phyloP scores from a whole-genome alignment of 192 early-diverging fungal genomes.

The Paraglomus occultum region DNA sequence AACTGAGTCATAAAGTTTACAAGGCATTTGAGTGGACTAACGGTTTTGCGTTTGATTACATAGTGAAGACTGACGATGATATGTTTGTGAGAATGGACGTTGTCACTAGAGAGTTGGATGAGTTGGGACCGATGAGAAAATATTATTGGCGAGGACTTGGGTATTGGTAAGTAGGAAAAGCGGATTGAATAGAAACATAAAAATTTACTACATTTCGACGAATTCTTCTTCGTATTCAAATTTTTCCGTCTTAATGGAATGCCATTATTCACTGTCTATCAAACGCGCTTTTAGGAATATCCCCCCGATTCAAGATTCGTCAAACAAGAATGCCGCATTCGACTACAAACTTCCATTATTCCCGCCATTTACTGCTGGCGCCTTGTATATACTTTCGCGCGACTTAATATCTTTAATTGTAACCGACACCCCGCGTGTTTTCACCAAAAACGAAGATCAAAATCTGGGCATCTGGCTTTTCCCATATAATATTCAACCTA shows the following conservation, averaged over 20 bases:
- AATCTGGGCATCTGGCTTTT: conserved; percentile 62
- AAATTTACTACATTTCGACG: too few relatives aligned
- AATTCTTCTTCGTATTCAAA: too few relatives aligned
- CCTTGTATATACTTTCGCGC: conserved; percentile 58
- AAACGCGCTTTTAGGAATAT: conserved; percentile 55
- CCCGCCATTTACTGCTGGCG: conserved; percentile 59
- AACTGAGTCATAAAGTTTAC: conserved; percentile 58
- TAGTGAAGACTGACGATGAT: conserved; percentile 61
- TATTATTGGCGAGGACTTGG: conserved; percentile 57
- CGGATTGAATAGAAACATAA: too few relatives aligned
- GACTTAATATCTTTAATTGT: conserved; percentile 54
- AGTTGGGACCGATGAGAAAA: conserved; percentile 40
- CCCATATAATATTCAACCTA: conserved; percentile 56
- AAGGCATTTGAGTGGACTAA: conserved; percentile 54
- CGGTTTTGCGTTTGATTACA: conserved; percentile 52
- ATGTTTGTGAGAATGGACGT: conserved; percentile 61
- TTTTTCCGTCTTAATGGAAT: too few relatives aligned
- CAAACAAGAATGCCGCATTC: conserved; percentile 51
- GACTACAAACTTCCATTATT: conserved; percentile 54
- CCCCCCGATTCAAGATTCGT: conserved; percentile 48
- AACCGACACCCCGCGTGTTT: conserved; percentile 50
- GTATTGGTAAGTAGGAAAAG: conserved; percentile 57
- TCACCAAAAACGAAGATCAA: conserved; percentile 59
- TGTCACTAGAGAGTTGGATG: conserved; percentile 44
- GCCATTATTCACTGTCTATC: not conserved